Evolutionary conservation across 169 alveolate species (phyloP).

Genomic region (Babesia ovis): DNA sequence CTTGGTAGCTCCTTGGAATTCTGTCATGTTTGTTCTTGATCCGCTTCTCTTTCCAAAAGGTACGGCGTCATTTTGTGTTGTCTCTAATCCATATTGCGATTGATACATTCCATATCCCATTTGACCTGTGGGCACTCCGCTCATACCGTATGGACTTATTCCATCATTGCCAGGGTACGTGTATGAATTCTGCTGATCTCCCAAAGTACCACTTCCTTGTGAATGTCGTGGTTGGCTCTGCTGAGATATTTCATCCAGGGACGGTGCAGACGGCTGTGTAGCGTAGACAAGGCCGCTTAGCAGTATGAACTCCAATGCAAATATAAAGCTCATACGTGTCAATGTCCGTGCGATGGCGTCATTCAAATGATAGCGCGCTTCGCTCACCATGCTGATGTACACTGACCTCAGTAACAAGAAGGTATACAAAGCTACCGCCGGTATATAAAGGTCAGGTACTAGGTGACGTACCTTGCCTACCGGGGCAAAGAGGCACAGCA

Average conservation of each 20-base stretch:
- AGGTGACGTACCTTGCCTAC: constrained; percentile 52
- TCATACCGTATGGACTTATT: not conserved
- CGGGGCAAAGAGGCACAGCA: constrained; percentile 44
- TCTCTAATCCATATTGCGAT: constrained; percentile 2
- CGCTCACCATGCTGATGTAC: not conserved
- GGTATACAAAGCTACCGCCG: constrained; percentile 53
- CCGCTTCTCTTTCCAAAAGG: not conserved
- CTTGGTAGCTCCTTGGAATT: not conserved
- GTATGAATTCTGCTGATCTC: not conserved
- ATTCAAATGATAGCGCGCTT: constrained; percentile 10
- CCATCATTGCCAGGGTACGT: not conserved
- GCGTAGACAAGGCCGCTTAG: constrained; percentile 35
- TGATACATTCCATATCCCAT: not conserved
- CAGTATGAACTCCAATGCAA: constrained; percentile 27
- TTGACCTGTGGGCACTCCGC: not conserved
- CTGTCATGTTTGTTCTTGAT: not conserved
- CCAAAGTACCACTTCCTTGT: not conserved
- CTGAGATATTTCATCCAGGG: constrained; percentile 1
- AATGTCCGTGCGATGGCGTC: constrained; percentile 46
- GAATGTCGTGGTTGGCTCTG: not conserved
- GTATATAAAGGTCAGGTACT: constrained; percentile 64
- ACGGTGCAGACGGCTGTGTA: not conserved
- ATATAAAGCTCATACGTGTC: constrained; percentile 35
- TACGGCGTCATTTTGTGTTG: not conserved
- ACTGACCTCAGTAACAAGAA: constrained; percentile 56